Evolutionary conservation across 305 asterid genomes (phyloP).

Genomic region (Ilex paraguariensis): DNA sequence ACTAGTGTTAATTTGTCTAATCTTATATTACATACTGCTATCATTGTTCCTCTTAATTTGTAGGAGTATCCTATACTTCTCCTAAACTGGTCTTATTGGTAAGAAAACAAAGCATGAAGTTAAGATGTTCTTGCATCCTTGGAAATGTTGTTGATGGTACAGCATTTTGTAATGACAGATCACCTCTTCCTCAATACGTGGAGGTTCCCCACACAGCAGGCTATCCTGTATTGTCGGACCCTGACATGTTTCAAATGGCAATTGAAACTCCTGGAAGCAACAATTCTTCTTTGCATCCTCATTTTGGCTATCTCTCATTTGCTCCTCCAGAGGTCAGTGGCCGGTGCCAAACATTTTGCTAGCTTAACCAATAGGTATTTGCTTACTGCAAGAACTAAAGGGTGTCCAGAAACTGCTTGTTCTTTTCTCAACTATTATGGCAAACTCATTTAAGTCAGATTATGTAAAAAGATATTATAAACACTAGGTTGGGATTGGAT

Average conservation of each 20-base stretch:
- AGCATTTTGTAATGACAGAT: conserved; percentile 36
- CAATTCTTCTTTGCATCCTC: conserved; percentile 29
- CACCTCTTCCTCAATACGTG: conserved; percentile 65
- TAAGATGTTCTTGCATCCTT: too few relatives aligned
- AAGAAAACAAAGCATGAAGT: background rate
- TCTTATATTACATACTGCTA: background rate
- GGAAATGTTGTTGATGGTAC: background rate
- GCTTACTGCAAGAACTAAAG: background rate
- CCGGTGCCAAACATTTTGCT: conserved; percentile 8
- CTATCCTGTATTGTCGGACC: conserved; percentile 66
- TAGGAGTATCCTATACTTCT: too few relatives aligned
- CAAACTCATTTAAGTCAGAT: too few relatives aligned
- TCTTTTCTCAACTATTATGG: background rate
- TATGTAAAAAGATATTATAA: too few relatives aligned
- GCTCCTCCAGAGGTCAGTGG: conserved; percentile 89
- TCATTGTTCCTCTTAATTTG: background rate
- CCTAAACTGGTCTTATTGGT: background rate
- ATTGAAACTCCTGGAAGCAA: conserved; percentile 57
- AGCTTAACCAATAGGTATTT: background rate
- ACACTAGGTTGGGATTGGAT: too few relatives aligned
- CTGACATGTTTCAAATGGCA: conserved; percentile 35
- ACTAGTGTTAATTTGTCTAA: background rate
- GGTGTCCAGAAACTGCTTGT: background rate
- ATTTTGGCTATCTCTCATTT: conserved; percentile 64
- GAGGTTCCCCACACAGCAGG: conserved; percentile 56